Evolutionary conservation across 1,139 yeast species (phyloP).

Genomic region (Candida sojae): DNA sequence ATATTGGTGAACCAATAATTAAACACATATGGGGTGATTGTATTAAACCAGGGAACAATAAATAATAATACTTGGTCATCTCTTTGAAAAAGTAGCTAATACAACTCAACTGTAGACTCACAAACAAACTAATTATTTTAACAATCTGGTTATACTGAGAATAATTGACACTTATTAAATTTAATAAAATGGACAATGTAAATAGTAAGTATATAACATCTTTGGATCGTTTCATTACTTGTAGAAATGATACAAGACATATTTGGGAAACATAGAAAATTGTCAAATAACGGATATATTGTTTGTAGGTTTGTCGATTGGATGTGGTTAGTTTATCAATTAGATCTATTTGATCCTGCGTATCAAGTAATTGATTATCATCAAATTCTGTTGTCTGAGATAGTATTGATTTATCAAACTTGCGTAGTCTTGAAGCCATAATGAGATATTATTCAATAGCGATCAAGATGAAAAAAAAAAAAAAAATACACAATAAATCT

Average conservation of each 20-base stretch:
- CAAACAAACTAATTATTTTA: neutral
- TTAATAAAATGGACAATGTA: neutral
- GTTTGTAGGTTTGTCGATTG: neutral
- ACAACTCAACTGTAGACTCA: neutral
- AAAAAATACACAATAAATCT: too few relatives aligned
- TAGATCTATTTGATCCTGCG: neutral
- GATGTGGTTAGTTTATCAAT: neutral
- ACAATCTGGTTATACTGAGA: neutral
- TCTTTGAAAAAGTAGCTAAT: neutral
- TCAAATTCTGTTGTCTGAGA: neutral
- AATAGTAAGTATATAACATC: neutral
- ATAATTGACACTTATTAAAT: neutral
- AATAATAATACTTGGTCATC: neutral
- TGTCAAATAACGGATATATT: neutral
- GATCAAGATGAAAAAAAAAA: too few relatives aligned
- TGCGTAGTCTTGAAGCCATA: conserved; percentile 3
- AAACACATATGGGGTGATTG: neutral
- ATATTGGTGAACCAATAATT: conserved; percentile 1
- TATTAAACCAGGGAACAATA: conserved; percentile 1
- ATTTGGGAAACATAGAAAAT: conserved; percentile 1
- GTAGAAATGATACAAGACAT: neutral
- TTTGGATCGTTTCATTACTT: neutral
- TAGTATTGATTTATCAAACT: conserved; percentile 1
- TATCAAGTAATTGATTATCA: neutral
- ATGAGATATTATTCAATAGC: too few relatives aligned